Conservation (phyloP, 352 stramenopile genomes). For the Globisporangium sylvaticum region DNA sequence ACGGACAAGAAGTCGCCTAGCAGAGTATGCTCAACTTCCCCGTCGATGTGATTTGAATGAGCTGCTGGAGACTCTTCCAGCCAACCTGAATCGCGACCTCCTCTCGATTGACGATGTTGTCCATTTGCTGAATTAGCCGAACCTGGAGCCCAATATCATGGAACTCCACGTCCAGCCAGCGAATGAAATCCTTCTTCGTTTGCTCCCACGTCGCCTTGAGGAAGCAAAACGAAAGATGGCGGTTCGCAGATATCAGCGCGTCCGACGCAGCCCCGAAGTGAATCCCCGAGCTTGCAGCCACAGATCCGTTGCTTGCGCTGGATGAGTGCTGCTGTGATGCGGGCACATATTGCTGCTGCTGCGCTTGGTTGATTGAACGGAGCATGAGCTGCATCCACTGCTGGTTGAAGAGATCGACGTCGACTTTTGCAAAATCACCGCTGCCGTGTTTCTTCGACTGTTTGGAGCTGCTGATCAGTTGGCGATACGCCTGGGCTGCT, state of each 20-base stretch:
- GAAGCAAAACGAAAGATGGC: slow-evolving; percentile 30
- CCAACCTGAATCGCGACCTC: slow-evolving; percentile 11
- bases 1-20: slow-evolving; percentile 3
- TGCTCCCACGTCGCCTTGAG: slow-evolving; percentile 36
- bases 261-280: slow-evolving; percentile 35
- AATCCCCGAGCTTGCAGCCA: slow-evolving; percentile 15
- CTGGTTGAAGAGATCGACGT: slow-evolving; percentile 23
- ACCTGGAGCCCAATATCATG: slow-evolving; percentile 43
- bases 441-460: not conserved
- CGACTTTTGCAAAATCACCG: slow-evolving; percentile 1
- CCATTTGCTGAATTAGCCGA: slow-evolving; percentile 45
- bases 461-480: slow-evolving; percentile 20
- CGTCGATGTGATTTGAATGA: slow-evolving; percentile 35
- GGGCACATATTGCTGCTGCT: slow-evolving; percentile 29
- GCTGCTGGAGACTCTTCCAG: slow-evolving; percentile 37
- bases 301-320: not conserved
- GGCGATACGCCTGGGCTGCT: slow-evolving; percentile 29
- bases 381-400: slow-evolving; percentile 30
- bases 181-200: slow-evolving; percentile 42
- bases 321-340: slow-evolving; percentile 1
- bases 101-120: slow-evolving; percentile 15
- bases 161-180: slow-evolving; percentile 29
- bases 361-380: slow-evolving; percentile 30
- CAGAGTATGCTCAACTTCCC: not conserved
- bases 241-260: slow-evolving; percentile 22